Conservation (phyloP, 2,329 filamentous ascomycete species). For the Ophiostoma quercus region DNA sequence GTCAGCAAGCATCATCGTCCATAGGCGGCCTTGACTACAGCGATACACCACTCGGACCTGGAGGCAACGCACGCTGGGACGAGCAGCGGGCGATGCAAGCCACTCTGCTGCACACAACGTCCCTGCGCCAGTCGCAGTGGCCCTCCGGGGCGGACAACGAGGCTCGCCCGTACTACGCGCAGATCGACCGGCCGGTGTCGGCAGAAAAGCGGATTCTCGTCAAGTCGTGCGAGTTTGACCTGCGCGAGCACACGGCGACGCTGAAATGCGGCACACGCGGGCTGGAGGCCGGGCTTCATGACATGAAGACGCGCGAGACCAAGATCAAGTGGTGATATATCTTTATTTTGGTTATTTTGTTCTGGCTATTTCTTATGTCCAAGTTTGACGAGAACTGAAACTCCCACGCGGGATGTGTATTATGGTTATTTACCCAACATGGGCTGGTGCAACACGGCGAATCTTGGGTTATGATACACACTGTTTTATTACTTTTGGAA, state of each 20-base stretch:
- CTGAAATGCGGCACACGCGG: constrained; percentile 52
- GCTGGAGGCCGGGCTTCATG: constrained; percentile 42
- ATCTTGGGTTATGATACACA: not conserved
- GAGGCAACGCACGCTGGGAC: constrained; percentile 43
- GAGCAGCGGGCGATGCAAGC: constrained; percentile 30
- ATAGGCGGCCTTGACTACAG: constrained; percentile 31
- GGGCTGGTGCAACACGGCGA: not conserved
- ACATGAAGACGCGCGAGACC: constrained; percentile 45
- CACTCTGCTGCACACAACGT: constrained; percentile 20
- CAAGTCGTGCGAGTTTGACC: constrained; percentile 51
- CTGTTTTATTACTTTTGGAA: not conserved
- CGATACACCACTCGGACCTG: constrained; percentile 39
- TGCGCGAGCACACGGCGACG: constrained; percentile 46
- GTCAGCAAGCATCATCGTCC: not conserved
- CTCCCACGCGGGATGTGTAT: not conserved
- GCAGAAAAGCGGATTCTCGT: constrained; percentile 54
- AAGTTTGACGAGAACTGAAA: not conserved
- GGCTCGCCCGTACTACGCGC: constrained; percentile 23
- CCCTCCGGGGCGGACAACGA: not conserved
- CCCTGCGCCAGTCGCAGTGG: not conserved
- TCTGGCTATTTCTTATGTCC: not conserved
- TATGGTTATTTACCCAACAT: not conserved
- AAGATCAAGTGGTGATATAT: constrained; percentile 43
- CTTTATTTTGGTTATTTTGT: not conserved
- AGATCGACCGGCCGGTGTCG: constrained; percentile 37